A percentile compares a stretch with the other conserved stretches of the same genome.
phyloP scores from a whole-genome alignment of 805 yeast species.

The Nakazawaea pomicola region DNA sequence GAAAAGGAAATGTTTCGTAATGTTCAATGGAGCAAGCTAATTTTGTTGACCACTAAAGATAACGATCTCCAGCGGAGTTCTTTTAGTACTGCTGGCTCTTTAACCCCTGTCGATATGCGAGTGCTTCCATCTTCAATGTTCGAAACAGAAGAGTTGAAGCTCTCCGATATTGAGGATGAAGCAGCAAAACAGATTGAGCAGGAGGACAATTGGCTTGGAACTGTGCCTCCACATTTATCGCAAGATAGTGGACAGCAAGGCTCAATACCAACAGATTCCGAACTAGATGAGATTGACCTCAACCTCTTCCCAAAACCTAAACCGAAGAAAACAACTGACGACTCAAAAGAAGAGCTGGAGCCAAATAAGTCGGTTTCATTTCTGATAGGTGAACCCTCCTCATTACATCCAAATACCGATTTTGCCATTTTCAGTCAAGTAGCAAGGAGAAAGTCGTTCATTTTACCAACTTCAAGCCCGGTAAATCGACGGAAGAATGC shows the following conservation, averaged over 20 bases:
- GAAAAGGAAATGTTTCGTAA: slow-evolving; percentile 34
- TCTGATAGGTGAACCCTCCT: no score
- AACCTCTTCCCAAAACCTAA: neutral
- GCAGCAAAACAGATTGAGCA: slow-evolving; percentile 16
- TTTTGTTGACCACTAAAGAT: neutral
- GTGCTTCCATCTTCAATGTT: slow-evolving; percentile 9
- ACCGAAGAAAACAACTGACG: neutral
- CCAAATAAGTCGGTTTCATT: no score
- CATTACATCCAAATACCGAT: neutral
- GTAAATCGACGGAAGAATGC: neutral
- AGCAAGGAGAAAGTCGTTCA: neutral
- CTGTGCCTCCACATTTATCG: slow-evolving; percentile 10
- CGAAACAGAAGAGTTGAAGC: neutral
- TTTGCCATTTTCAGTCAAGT: neutral
- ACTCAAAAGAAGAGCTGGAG: neutral
- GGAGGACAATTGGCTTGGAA: slow-evolving; percentile 14
- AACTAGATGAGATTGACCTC: neutral
- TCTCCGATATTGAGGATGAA: slow-evolving; percentile 12
- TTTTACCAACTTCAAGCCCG: neutral
- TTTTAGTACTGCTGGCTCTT: neutral
- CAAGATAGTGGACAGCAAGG: neutral
- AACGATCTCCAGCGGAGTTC: neutral
- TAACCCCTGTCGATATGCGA: slow-evolving; percentile 1
- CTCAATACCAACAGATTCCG: neutral
- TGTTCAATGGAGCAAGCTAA: slow-evolving; percentile 32